Evolutionary conservation across 2,329 filamentous ascomycete species (phyloP).

Genomic region (Graphiopsis chlorocephala): DNA sequence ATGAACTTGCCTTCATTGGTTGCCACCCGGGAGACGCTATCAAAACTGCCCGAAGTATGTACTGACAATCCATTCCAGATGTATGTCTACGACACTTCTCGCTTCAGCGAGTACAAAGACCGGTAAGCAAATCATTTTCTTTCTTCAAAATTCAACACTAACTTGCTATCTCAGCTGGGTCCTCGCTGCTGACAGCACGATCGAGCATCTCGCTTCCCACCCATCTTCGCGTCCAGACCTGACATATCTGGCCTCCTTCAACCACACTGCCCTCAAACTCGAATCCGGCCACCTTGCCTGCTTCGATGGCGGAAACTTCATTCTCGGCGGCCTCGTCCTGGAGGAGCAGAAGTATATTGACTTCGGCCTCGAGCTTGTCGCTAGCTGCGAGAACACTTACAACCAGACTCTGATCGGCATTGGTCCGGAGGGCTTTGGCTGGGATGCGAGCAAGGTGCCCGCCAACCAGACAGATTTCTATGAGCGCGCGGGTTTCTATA

Average conservation of each 20-base stretch:
- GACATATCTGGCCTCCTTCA: constrained; percentile 65
- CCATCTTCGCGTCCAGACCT: constrained; percentile 65
- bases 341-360: constrained; percentile 64
- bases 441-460: constrained; percentile 32
- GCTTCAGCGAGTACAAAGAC: constrained; percentile 65
- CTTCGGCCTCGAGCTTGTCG: constrained; percentile 70
- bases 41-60: not conserved
- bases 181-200: constrained; percentile 70
- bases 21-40: not conserved
- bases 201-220: constrained; percentile 66
- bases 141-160: not conserved
- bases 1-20: not conserved
- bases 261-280: constrained; percentile 42
- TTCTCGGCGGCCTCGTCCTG: constrained; percentile 73
- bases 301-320: constrained; percentile 82
- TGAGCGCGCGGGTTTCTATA: constrained; percentile 67
- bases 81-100: constrained; percentile 71
- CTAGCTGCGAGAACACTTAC: constrained; percentile 75
- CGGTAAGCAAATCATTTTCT: constrained; percentile 27
- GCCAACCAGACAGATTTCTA: constrained; percentile 57
- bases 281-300: constrained; percentile 61
- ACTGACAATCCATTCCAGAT: constrained; percentile 46
- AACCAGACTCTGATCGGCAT: constrained; percentile 65
- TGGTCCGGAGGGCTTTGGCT: constrained; percentile 62
- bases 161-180: constrained; percentile 54